Conservation (phyloP, 306 rosid species). For the Rosa rugosa region DNA sequence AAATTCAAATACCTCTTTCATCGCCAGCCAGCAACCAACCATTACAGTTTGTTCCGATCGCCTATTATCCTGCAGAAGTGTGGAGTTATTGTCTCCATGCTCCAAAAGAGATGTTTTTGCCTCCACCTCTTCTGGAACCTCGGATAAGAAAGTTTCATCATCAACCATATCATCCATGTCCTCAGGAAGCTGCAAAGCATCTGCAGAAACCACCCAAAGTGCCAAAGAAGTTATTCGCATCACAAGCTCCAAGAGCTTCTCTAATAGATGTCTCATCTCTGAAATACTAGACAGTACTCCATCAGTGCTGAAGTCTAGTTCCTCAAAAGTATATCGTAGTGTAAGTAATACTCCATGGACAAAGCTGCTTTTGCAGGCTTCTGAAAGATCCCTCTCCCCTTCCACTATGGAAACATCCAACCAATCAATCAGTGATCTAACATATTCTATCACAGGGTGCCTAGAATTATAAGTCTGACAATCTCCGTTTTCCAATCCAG, state of each 20-base stretch:
- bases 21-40: conserved; percentile 99
- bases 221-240: conserved; percentile 89
- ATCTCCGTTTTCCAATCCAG: conserved; percentile 40
- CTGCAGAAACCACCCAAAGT: conserved; percentile 95
- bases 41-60: conserved; percentile 84
- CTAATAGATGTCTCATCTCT: conserved; percentile 64
- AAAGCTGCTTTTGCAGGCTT: conserved; percentile 85
- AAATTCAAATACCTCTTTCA: conserved; percentile 82
- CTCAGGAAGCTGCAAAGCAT: conserved; percentile 92
- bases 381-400: conserved; percentile 86
- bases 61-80: conserved; percentile 44
- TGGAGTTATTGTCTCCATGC: conserved; percentile 44
- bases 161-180: conserved; percentile 82
- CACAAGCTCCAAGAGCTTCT: conserved; percentile 70
- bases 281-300: conserved; percentile 43
- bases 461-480: conserved; percentile 35
- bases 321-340: conserved; percentile 92
- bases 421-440: conserved; percentile 88
- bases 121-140: conserved; percentile 51
- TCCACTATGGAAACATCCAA: conserved; percentile 59
- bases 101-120: conserved; percentile 39
- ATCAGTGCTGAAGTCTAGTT: conserved; percentile 78
- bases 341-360: conserved; percentile 92
- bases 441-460: conserved; percentile 62
- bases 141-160: conserved; percentile 61